Conservation (phyloP, 371 early-diverging fungal species). For the Mortierella sp. region DNA sequence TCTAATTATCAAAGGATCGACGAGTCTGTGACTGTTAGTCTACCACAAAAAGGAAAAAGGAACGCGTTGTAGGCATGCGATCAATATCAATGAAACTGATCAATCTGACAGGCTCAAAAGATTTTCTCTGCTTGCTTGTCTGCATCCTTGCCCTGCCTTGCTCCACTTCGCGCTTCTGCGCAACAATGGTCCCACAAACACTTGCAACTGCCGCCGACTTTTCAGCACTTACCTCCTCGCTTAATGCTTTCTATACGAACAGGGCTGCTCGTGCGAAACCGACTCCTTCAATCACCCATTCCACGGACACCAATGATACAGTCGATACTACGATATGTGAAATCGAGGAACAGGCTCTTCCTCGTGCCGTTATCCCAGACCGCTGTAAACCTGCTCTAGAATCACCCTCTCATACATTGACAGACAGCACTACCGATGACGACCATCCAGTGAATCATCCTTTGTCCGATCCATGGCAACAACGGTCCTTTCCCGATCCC, state of each 20-base stretch:
- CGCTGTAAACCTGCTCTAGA: background rate
- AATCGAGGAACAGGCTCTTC: background rate
- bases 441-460: background rate
- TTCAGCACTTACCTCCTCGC: background rate
- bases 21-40: background rate
- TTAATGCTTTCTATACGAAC: background rate
- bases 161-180: background rate
- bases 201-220: background rate
- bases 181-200: background rate
- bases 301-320: background rate
- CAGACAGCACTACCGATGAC: background rate
- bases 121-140: background rate
- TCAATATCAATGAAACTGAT: no score
- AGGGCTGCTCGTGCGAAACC: background rate
- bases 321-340: background rate
- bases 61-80: no score
- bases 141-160: background rate
- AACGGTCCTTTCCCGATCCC: background rate
- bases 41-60: no score
- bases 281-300: background rate
- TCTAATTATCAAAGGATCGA: background rate
- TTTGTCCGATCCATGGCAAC: background rate
- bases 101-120: background rate
- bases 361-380: background rate
- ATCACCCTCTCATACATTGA: background rate